Conservation (phyloP, 805 yeast species). For the Kluyveromyces wickerhamii region DNA sequence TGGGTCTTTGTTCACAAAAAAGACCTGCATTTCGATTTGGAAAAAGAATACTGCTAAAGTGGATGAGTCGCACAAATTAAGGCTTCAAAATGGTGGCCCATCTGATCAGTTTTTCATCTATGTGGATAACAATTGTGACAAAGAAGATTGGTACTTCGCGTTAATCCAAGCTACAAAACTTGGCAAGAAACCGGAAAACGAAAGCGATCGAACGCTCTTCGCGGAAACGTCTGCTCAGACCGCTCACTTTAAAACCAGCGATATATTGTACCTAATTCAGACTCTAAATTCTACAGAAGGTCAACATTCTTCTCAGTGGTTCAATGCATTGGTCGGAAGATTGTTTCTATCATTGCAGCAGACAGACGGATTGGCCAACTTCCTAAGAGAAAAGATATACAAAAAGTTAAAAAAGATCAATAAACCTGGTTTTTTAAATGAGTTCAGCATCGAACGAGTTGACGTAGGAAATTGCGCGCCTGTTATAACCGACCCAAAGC, state of each 20-base stretch:
- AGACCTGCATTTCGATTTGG: constrained; percentile 68
- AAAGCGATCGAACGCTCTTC: constrained; percentile 34
- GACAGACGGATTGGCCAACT: constrained; percentile 56
- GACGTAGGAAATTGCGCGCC: constrained; percentile 80
- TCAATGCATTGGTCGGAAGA: constrained; percentile 82
- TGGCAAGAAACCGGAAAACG: constrained; percentile 12
- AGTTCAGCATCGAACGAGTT: constrained; percentile 63
- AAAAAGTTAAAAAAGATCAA: constrained; percentile 72
- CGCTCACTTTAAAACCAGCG: constrained; percentile 59
- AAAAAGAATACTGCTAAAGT: constrained; percentile 31
- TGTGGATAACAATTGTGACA: constrained; percentile 68
- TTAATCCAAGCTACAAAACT: constrained; percentile 67
- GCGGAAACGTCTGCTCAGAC: constrained; percentile 67
- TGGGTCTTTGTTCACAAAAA: constrained; percentile 71
- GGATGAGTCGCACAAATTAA: constrained; percentile 12
- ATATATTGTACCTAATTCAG: constrained; percentile 67
- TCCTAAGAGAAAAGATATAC: constrained; percentile 50
- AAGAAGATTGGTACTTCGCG: constrained; percentile 91
- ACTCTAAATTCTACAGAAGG: constrained; percentile 76
- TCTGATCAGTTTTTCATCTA: constrained; percentile 50
- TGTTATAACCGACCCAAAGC: constrained; percentile 59
- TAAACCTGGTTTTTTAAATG: constrained; percentile 82
- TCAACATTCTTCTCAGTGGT: constrained; percentile 79
- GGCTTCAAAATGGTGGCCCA: constrained; percentile 5
- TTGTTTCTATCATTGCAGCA: constrained; percentile 68